A percentile compares a stretch with the other conserved stretches of the same genome.
phyloP scores from a whole-genome alignment of 495 filamentous ascomycete genomes.

The Neurospora cerealis region DNA sequence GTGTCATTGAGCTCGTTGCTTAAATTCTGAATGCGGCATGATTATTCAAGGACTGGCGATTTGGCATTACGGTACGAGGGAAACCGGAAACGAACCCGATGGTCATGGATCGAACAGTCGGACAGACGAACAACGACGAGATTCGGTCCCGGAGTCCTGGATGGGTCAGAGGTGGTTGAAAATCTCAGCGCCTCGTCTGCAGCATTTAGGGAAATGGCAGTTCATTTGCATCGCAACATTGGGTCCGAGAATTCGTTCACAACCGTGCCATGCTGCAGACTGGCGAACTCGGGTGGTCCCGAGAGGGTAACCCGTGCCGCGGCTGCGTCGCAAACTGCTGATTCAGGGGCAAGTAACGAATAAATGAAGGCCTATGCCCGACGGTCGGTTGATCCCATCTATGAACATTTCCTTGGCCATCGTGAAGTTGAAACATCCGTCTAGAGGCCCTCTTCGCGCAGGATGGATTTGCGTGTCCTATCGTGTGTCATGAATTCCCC shows the following conservation, averaged over 20 bases:
- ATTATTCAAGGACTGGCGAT: slow-evolving; percentile 23
- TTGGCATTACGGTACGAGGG: slow-evolving; percentile 26
- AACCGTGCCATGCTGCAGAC: background rate
- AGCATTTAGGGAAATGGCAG: slow-evolving; percentile 28
- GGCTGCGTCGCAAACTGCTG: background rate
- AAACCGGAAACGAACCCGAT: slow-evolving; percentile 19
- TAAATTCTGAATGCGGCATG: slow-evolving; percentile 15
- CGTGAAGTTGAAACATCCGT: background rate
- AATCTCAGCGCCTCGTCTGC: slow-evolving; percentile 16
- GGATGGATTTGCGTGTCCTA: background rate
- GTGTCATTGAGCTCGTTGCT: slow-evolving; percentile 27
- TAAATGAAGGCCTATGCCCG: background rate
- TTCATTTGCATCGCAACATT: slow-evolving; percentile 19
- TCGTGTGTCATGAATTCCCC: background rate
- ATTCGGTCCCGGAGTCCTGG: slow-evolving; percentile 24
- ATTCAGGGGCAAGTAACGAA: background rate
- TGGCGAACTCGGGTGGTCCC: background rate
- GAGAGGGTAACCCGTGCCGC: background rate
- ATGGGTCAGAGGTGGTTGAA: slow-evolving; percentile 20
- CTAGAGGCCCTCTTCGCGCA: background rate
- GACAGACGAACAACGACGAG: slow-evolving; percentile 15
- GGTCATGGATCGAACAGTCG: slow-evolving; percentile 18
- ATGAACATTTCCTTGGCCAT: background rate
- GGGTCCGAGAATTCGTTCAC: slow-evolving; percentile 3
- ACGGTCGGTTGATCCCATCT: background rate